A percentile compares a stretch with the other conserved stretches of the same genome.
These are phyloP conservation scores for Pterulicium gracile DNA, from an alignment of 1,284 basidiomycete genomes.

Conservation along the genomic window DNA sequence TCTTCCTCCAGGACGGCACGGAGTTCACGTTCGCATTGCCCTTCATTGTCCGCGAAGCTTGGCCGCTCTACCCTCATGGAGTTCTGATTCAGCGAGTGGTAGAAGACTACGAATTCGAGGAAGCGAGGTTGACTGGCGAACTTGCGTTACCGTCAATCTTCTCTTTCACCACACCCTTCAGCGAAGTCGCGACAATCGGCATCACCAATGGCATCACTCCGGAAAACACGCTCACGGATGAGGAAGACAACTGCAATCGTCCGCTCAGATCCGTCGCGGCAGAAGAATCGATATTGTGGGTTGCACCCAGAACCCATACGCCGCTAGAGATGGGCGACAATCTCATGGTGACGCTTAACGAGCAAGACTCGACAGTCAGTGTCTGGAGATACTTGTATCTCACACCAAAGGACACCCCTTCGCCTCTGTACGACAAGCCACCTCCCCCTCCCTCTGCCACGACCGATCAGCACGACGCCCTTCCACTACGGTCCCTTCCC, in stretches of 20 bases:
- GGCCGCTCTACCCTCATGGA: constrained; percentile 69
- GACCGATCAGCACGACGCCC: constrained; percentile 9
- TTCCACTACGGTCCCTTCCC: constrained; percentile 12
- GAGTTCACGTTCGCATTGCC: constrained; percentile 77
- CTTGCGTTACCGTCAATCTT: constrained; percentile 67
- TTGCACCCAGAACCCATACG: constrained; percentile 26
- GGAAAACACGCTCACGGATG: constrained; percentile 36
- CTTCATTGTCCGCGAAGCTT: constrained; percentile 68
- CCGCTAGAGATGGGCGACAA: constrained; percentile 33
- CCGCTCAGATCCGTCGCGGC: constrained; percentile 42
- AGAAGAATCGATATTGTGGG: constrained; percentile 53
- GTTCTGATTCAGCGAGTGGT: constrained; percentile 71
- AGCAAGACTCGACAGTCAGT: constrained; percentile 37
- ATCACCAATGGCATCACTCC: constrained; percentile 41
- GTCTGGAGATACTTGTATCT: constrained; percentile 66
- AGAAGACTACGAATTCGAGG: constrained; percentile 53
- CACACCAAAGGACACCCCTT: constrained; percentile 40
- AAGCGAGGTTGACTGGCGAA: constrained; percentile 51
- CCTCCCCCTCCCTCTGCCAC: constrained; percentile 6
- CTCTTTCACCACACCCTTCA: constrained; percentile 63
- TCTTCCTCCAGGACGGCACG: constrained; percentile 65
- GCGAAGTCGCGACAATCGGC: constrained; percentile 65
- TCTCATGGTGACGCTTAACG: constrained; percentile 46
- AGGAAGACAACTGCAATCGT: constrained; percentile 38
- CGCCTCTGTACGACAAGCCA: constrained; percentile 12